Evolutionary conservation across 768 basidiomycete species (phyloP), one percentile per base, ranked within the genome.

Genomic region (Inosperma sp.): DNA sequence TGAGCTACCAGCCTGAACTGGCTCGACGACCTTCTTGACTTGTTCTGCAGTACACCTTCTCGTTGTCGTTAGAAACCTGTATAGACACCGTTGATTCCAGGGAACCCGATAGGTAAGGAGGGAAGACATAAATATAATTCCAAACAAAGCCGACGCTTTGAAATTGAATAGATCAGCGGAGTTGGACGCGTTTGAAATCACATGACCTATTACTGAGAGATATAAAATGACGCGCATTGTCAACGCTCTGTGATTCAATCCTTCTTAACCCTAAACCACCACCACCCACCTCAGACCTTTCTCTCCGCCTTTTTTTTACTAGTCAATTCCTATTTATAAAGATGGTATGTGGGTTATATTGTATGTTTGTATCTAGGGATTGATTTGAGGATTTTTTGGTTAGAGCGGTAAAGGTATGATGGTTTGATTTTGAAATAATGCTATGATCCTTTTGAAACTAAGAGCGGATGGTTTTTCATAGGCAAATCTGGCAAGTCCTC

Each of bases 401-500:
- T 31, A 48, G 46, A 37, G 46, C 26, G 46, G 46, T 10, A 48
- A 48, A 48, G 46, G 46, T 48, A 7, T 0, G 46, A 17, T 7
- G 23, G n/a, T n/a, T n/a, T n/a, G n/a, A n/a, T n/a, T n/a, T n/a
- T n/a, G n/a, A n/a, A n/a, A n/a, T n/a, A n/a, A n/a, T n/a, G n/a
- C n/a, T n/a, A n/a, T n/a, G n/a, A n/a, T n/a, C n/a, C n/a, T n/a
- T n/a, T n/a, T n/a, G n/a, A n/a, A 36, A 34, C 17, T 22, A 8
- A 44, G 45, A 47, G 14, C 13, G 13, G 33, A 47, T 22, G 30
- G 12, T n/a, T n/a, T n/a, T n/a, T n/a, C n/a, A n/a, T 36, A 74
- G 73, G 73, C 61, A 77, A 77, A 68, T 68, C 74, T 42, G 83
- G 83, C 49, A 88, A 88, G 70, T 81, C 84, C 40, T 75, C 81